Evolutionary conservation across 1,139 yeast species (phyloP).

Genomic region (Yamadazyma aaseri): DNA sequence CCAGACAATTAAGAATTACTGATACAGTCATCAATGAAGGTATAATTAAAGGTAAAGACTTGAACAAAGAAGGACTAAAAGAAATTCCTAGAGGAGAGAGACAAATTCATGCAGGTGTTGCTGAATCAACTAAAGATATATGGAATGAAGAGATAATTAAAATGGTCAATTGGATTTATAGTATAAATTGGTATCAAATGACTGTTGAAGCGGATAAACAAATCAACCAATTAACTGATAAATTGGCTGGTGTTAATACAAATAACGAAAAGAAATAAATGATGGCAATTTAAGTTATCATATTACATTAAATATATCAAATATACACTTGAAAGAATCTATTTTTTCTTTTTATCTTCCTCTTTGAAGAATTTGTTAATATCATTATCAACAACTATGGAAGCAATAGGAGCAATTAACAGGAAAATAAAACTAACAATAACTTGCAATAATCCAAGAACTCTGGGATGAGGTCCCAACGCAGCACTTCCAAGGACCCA

Average conservation of each 20-base stretch:
- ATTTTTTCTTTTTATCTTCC: slow-evolving; percentile 14
- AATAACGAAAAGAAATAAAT: slow-evolving; percentile 19
- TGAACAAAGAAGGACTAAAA: slow-evolving; percentile 25
- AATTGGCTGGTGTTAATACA: slow-evolving; percentile 19
- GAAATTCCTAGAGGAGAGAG: slow-evolving; percentile 17
- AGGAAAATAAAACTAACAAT: slow-evolving; percentile 49
- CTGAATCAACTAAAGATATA: slow-evolving; percentile 73
- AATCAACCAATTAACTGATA: slow-evolving; percentile 30
- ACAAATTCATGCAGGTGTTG: slow-evolving; percentile 37
- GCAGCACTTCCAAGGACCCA: slow-evolving; percentile 73
- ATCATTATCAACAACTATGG: slow-evolving; percentile 52
- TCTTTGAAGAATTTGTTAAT: slow-evolving; percentile 42
- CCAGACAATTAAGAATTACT: slow-evolving; percentile 49
- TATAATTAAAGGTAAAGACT: slow-evolving; percentile 40
- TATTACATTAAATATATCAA: slow-evolving; percentile 2
- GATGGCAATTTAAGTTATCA: background rate
- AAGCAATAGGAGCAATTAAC: slow-evolving; percentile 64
- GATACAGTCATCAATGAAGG: slow-evolving; percentile 50
- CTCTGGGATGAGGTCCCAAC: slow-evolving; percentile 71
- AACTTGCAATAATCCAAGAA: slow-evolving; percentile 55
- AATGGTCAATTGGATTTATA: slow-evolving; percentile 64
- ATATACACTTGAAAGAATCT: no score
- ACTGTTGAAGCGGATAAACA: slow-evolving; percentile 40
- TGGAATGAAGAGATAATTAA: slow-evolving; percentile 79
- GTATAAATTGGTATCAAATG: slow-evolving; percentile 50